Evolutionary conservation across 2,329 filamentous ascomycete species (phyloP).

Genomic region (Eurotiales sp.): DNA sequence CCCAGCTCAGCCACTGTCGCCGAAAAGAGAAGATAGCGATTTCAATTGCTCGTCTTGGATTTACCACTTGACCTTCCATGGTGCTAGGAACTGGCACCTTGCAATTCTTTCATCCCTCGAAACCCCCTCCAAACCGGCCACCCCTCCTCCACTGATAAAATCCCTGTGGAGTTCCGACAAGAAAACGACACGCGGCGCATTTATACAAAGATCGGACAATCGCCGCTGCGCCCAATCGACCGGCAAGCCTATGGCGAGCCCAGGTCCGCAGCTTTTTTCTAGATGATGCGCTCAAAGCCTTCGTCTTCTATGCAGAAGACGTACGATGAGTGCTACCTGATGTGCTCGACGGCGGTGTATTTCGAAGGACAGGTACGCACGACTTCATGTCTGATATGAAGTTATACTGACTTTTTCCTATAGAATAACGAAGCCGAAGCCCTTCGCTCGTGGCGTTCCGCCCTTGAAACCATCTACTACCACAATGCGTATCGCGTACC

Average conservation of each 20-base stretch:
- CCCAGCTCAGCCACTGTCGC: neutral
- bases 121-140: too few species aligned
- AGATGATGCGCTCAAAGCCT: constrained; percentile 54
- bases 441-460: constrained; percentile 81
- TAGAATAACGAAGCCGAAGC: constrained; percentile 91
- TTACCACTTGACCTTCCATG: too few species aligned
- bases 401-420: neutral
- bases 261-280: constrained; percentile 17
- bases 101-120: too few species aligned
- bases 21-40: too few species aligned
- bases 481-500: constrained; percentile 74
- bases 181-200: too few species aligned
- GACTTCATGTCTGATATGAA: neutral
- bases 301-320: constrained; percentile 86
- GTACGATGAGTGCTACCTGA: constrained; percentile 93
- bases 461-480: constrained; percentile 83
- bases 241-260: constrained; percentile 19
- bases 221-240: too few species aligned
- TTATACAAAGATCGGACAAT: too few species aligned
- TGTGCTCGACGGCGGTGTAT: constrained; percentile 92
- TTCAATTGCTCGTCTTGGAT: too few species aligned
- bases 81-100: too few species aligned
- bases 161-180: too few species aligned
- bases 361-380: constrained; percentile 79
- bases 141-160: too few species aligned